Evolutionary conservation across 176 grass and related monocot genomes (phyloP).

Genomic region (Coix lacrymajobi): DNA sequence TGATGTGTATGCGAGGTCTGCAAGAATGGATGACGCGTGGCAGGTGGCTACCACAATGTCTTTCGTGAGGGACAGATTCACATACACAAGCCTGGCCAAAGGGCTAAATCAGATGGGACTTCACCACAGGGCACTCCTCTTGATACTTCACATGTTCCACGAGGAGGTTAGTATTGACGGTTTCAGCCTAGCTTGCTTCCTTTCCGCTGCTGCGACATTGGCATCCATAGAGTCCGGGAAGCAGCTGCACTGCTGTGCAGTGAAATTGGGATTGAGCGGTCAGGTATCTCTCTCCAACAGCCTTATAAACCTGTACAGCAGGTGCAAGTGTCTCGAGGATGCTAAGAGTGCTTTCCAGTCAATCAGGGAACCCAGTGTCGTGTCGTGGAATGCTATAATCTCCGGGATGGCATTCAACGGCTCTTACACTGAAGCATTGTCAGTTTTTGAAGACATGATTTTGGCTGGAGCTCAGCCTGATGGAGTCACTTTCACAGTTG

Average conservation of each 20-base stretch:
- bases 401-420: slow-evolving; percentile 41
- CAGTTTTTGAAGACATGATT: slow-evolving; percentile 79
- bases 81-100: slow-evolving; percentile 74
- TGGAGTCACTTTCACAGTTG: slow-evolving; percentile 54
- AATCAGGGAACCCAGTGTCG: slow-evolving; percentile 57
- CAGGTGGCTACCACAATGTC: slow-evolving; percentile 49
- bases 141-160: slow-evolving; percentile 46
- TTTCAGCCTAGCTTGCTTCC: slow-evolving; percentile 64
- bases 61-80: slow-evolving; percentile 43
- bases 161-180: slow-evolving; percentile 55
- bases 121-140: slow-evolving; percentile 39
- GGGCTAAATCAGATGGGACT: slow-evolving; percentile 61
- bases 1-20: slow-evolving; percentile 69
- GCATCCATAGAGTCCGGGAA: slow-evolving; percentile 36
- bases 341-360: slow-evolving; percentile 45
- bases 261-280: slow-evolving; percentile 56
- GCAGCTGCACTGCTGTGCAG: slow-evolving; percentile 60
- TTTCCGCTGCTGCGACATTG: slow-evolving; percentile 55
- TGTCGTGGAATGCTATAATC: slow-evolving; percentile 71
- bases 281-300: slow-evolving; percentile 68
- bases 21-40: slow-evolving; percentile 49
- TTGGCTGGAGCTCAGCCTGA: slow-evolving; percentile 54
- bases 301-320: slow-evolving; percentile 82
- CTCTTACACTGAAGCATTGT: slow-evolving; percentile 46
- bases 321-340: slow-evolving; percentile 61